Evolutionary conservation across 2,329 filamentous ascomycete species (phyloP).

Genomic region (Cadophora luteo-olivacea): DNA sequence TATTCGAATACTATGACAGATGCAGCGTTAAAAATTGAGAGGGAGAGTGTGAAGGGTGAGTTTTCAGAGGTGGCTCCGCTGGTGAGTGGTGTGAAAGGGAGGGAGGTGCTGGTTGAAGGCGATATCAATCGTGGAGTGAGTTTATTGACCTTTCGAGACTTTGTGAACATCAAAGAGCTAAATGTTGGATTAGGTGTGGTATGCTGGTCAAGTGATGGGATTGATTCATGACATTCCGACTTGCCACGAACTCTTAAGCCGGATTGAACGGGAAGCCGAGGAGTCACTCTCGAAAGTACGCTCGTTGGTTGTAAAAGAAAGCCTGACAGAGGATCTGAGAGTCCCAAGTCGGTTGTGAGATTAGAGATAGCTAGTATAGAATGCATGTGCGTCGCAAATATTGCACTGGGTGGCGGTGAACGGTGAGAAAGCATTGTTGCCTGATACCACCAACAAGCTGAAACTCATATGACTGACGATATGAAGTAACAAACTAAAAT

Average conservation of each 20-base stretch:
- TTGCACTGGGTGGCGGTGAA: not conserved
- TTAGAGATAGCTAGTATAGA: not conserved
- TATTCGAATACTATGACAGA: conserved; percentile 89
- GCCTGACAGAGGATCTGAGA: not conserved
- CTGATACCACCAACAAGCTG: not conserved
- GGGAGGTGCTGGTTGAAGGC: conserved; percentile 92
- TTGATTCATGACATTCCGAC: not conserved
- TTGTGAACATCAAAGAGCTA: not conserved
- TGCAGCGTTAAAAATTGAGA: conserved; percentile 83
- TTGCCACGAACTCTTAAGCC: not conserved
- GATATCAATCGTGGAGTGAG: conserved; percentile 88
- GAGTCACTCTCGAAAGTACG: not conserved
- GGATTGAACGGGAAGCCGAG: not conserved
- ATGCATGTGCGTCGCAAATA: not conserved
- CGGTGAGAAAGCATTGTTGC: not conserved
- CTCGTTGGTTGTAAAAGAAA: not conserved
- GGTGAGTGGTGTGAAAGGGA: conserved; percentile 89
- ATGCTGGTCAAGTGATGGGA: not conserved
- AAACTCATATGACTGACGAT: not conserved
- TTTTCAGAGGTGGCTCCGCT: conserved; percentile 89
- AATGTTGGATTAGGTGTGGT: not conserved
- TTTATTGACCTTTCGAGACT: conserved; percentile 36
- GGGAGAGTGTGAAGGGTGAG: conserved; percentile 80
- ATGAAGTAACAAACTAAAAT: not conserved
- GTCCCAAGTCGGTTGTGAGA: not conserved